Evolutionary conservation across 805 yeast species (phyloP).

Genomic region (Hanseniaspora taiwanica): DNA sequence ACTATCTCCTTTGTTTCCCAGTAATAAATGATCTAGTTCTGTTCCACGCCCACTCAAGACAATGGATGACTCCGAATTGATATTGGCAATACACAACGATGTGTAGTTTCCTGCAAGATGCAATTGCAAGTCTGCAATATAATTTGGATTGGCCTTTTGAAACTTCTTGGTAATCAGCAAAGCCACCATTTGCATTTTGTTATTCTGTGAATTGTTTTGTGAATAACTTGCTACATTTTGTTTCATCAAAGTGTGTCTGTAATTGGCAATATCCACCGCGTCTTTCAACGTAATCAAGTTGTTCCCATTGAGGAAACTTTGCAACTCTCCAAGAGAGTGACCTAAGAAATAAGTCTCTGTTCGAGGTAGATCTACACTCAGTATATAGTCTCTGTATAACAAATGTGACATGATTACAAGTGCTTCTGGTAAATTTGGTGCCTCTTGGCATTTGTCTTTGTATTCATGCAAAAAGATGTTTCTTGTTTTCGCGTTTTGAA

Average conservation of each 20-base stretch:
- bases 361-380: neutral
- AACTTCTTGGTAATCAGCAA: neutral
- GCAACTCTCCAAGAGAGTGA: constrained; percentile 24
- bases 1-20: constrained; percentile 5
- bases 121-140: neutral
- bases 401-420: neutral
- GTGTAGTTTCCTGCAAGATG: neutral
- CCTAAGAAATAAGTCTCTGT: constrained; percentile 13
- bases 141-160: neutral
- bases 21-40: constrained; percentile 17
- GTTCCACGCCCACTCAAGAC: constrained; percentile 21
- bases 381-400: neutral
- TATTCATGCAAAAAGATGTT: constrained; percentile 11
- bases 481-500: constrained; percentile 9
- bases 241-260: constrained; percentile 22
- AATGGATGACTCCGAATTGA: constrained; percentile 20
- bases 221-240: neutral
- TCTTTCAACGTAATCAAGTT: constrained; percentile 16
- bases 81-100: constrained; percentile 18
- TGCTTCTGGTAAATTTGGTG: neutral
- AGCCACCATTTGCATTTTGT: neutral
- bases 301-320: constrained; percentile 17
- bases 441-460: constrained; percentile 10
- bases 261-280: constrained; percentile 20
- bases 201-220: neutral